Conservation (phyloP, 140 eudicot species). For the Stevia rebaudiana region DNA sequence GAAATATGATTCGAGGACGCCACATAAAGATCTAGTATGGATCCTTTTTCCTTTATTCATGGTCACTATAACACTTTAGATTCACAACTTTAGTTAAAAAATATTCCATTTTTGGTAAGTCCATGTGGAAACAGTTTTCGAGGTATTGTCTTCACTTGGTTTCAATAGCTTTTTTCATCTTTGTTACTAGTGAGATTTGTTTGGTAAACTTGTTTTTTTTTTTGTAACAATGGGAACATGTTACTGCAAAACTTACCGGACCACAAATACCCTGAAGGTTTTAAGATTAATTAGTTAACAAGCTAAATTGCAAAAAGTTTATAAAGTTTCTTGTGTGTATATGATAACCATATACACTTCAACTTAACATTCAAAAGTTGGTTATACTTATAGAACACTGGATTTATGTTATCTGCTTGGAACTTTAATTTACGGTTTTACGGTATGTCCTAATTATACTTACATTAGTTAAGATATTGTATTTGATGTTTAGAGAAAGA, state of each 20-base stretch:
- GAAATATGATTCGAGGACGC: neutral
- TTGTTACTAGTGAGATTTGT: too few species aligned
- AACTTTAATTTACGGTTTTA: neutral
- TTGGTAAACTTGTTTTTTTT: too few species aligned
- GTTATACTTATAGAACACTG: neutral
- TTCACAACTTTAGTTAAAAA: neutral
- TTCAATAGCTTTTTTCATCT: too few species aligned
- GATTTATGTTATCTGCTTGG: neutral
- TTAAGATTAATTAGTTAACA: too few species aligned
- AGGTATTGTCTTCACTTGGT: too few species aligned
- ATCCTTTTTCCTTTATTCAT: neutral
- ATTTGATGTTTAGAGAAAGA: neutral
- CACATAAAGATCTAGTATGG: neutral
- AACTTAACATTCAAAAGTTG: neutral
- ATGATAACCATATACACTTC: neutral
- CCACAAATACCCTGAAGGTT: too few species aligned
- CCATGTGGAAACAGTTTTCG: too few species aligned
- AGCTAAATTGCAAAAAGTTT: neutral
- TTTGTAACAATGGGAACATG: too few species aligned
- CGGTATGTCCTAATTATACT: constrained; percentile 2
- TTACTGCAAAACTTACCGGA: too few species aligned
- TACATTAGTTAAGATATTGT: constrained; percentile 1
- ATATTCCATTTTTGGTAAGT: neutral
- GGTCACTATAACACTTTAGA: neutral
- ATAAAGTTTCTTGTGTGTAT: too few species aligned